Percentiles rank a stretch among this genome's conserved stretches.
These are phyloP conservation scores for Penicillium nucicola DNA, from an alignment of 495 filamentous ascomycete genomes.

Conservation along the genomic window DNA sequence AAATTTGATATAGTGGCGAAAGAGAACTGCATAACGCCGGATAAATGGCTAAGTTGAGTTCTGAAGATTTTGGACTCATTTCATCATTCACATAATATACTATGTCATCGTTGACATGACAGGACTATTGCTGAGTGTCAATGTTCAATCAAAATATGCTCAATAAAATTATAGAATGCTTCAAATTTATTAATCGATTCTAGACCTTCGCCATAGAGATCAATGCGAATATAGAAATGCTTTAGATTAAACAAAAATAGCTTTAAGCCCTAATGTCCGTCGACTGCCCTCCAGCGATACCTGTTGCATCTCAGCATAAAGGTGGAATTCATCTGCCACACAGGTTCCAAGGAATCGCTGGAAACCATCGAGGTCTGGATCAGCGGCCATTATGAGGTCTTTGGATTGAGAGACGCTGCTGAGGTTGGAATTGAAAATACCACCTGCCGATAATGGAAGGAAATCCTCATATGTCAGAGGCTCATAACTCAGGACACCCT, in stretches of 20 bases:
- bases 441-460: conserved; percentile 39
- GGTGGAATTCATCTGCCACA: conserved; percentile 27
- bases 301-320: conserved; percentile 28
- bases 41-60: too few species aligned
- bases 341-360: conserved; percentile 21
- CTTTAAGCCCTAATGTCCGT: conserved; percentile 12
- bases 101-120: too few species aligned
- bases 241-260: conserved; percentile 2
- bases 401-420: conserved; percentile 17
- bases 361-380: conserved; percentile 32
- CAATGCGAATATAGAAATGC: not conserved
- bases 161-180: too few species aligned
- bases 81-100: too few species aligned
- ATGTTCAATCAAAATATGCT: too few species aligned
- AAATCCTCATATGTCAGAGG: conserved; percentile 45
- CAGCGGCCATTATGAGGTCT: conserved; percentile 27
- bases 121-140: too few species aligned
- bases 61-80: too few species aligned
- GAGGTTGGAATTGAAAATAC: conserved; percentile 43
- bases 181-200: too few species aligned
- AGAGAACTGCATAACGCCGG: too few species aligned
- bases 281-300: conserved; percentile 22
- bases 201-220: too few species aligned
- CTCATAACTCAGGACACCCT: conserved; percentile 20
- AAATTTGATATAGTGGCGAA: too few species aligned